Evolutionary conservation across 2,329 filamentous ascomycete genomes (phyloP), one percentile per base, ranked within the genome.

Genomic region (Aspergillus quadrilineatus): DNA sequence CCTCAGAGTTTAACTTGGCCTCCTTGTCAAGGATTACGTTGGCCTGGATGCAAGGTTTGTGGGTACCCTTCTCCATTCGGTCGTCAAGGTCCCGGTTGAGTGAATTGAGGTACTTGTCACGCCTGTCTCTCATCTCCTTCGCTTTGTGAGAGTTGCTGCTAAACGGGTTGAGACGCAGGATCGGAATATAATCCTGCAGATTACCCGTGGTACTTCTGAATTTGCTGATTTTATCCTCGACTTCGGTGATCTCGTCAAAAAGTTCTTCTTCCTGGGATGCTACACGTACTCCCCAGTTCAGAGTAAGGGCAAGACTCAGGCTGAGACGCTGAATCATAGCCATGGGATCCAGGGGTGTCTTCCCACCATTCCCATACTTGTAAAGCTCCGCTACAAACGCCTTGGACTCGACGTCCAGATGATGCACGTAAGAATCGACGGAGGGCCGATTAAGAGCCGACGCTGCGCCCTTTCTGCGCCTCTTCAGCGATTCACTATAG

Each of bases 121-220:
- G 77, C 10, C 86, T 77, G 51, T 75, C 74, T 17, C 85, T 75
- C 79, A 86, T 84, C 61, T 87, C 84, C 1, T 79, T 77, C 0
- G 85, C 85, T 62, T 80, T 82, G 56, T 77, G 74, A 0, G 81
- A 84, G 26, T 84, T 84, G n/a, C 73, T 69, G 61, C 77, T 86
- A 63, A 88, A 82, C 0, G 85, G 85, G 57, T 87, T 87, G 6
- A 87, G 63, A n/a, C 89, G 80, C 61, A 92, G 68, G 0, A 92
- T 68, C 0, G 89, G 89, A 6, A 92, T 82, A 61, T 92, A 92
- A 67, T 93, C 89, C 65, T 90, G 87, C 79, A 88, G 87, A 65
- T 92, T 92, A 65, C 90, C 89, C 50, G 86, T 89, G 1, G 88
- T 91, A n/a, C 83, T 88, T 45, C 89, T 78, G 61, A 91, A 86